phyloP scores from a whole-genome alignment of 2,329 filamentous ascomycete species.

The Plenodomus biglobosus region DNA sequence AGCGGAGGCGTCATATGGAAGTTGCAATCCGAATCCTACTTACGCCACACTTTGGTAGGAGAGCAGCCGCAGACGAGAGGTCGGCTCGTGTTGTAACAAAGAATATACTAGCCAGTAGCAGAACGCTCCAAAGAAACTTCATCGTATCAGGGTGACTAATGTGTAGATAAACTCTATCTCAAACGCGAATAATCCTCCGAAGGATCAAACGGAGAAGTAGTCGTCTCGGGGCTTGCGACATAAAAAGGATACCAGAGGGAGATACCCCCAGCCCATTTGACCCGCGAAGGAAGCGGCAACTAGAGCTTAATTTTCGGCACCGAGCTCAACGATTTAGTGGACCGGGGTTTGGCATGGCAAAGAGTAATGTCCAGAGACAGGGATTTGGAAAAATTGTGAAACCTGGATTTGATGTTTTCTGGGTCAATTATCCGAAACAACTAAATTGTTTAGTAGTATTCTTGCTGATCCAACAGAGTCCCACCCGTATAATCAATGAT shows the following conservation, averaged over 20 bases:
- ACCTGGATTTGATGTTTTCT: neutral
- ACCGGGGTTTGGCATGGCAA: neutral
- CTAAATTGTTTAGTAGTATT: no score
- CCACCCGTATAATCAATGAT: no score
- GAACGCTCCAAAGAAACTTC: neutral
- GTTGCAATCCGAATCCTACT: no score
- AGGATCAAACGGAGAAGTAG: neutral
- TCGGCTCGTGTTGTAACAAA: neutral
- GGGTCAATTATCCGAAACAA: neutral
- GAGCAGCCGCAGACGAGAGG: neutral
- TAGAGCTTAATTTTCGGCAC: neutral
- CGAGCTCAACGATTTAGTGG: neutral
- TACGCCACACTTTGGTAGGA: neutral
- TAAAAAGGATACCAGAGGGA: no score
- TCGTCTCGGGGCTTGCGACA: neutral
- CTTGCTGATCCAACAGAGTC: no score
- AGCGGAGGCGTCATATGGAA: neutral
- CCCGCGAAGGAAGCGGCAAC: no score
- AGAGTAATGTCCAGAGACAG: neutral
- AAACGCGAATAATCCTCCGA: neutral
- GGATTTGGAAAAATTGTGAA: neutral
- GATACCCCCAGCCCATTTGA: no score
- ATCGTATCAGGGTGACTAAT: neutral
- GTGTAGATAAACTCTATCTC: no score
- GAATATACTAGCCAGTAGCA: neutral